Evolutionary conservation across 495 filamentous ascomycete genomes (phyloP), one percentile per base, ranked within the genome.

Genomic region (Tuber magnatum): DNA sequence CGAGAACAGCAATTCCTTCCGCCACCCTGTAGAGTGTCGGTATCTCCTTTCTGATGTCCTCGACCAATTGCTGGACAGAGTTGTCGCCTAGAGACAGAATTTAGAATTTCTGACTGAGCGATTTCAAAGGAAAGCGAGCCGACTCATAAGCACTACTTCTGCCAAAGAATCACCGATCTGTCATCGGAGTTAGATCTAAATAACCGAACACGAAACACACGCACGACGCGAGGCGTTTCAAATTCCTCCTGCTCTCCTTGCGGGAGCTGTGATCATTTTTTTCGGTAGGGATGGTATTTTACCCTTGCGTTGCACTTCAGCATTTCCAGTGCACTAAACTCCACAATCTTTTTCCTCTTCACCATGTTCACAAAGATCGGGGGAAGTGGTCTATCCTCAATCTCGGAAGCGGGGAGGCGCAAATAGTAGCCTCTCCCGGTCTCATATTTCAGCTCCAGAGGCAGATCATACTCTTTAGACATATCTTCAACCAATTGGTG

Each of bases 1-100:
- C 95, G 8, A 99, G 86, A 83, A 93, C 88, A n/a, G 92, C 93
- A 75, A 97, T 90, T 32, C 89, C 90, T 80, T 97, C 94, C 78
- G 92, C 93, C 72, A 93, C 87, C 74, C 88, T 89, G 83, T 94
- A 96, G 0, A 97, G 85, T 4, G 85, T 83, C 1, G 90, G 89
- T 35, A 94, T 88, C 73, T 93, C 88, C 6, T 85, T 83, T 48
- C 91, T 87, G 40, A 97, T 85, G 20, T 89, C 85, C 28, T 88
- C 85, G 38, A 94, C 88, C 12, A 99, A 86, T 61, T 89, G 84
- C 74, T 92, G 88, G 40, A 97, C 86, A 4, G 90, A 88, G 56
- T 87, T 88, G 80, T 92, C 90, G 77, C 80, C 81, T 82, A 48
- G 32, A 61, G 39, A 42, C 9, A 43, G 22, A 70, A 48, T 71